Base-by-base conservation (phyloP, 805 yeast species). In the Wickerhamomyces tratensis region DNA sequence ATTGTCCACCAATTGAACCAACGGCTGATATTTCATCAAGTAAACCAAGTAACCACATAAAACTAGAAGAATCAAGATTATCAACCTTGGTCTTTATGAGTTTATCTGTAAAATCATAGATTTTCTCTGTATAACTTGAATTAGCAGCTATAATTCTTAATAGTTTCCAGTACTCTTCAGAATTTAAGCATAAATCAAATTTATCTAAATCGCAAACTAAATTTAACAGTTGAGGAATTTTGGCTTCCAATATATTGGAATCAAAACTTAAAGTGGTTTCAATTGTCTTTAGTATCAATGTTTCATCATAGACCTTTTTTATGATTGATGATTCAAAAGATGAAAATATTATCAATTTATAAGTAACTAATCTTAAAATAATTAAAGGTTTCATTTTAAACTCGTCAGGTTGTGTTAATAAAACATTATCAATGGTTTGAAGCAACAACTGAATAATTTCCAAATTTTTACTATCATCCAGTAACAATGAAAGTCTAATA, bases 1-100 rank as follows among this genome's bases (percentile, higher is more conserved):
- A 77, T 54, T 78, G 84, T 5, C 86, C 79, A 7, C 87, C 91
- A 41, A 81, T 66, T 0, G 93, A 87, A 8, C 94, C 94, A 39
- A 82, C 76, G 1, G 91, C 83, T 0, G 93, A 82, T 14, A 85
- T 72, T 49, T 85, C 94, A 59, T 85, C 95, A 31, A 85, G 59
- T 9, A 84, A 60, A 0, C 91, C 93, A 34, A 85, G 64, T 10
- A 84, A 59, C 49, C 76, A 71, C 74, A 83, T 74, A 50, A 76
- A 83, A 50, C 81, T 83, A 1, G 59, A 56, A 7, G 68, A 64
- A 14, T 64, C 67, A 31, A 81, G 64, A 10, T 65, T 61, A 2
- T 54, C 49, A 0, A 70, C 51, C 40, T 50, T 40, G 33, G 54
- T 41, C 15, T 56, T 55, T 30, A 72, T 49, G 6, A 77, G 51